Evolutionary conservation across 306 rosid species (phyloP), one percentile per base, ranked within the genome.

Genomic region (peach (Prunus persica)): DNA sequence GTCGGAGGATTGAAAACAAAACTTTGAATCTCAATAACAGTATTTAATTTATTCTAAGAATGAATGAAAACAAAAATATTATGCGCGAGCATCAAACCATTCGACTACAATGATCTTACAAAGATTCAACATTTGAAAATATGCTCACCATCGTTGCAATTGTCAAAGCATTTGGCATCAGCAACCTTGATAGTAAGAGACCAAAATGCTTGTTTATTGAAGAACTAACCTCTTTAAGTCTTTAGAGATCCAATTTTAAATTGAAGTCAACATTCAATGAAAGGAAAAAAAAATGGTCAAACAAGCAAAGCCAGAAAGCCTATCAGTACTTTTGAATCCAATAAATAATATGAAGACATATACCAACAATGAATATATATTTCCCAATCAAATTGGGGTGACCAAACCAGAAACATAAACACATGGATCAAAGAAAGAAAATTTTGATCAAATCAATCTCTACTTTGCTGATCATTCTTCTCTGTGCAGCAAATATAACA

Each of bases 1-100:
- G 93, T 90, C 14, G 91, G 81, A 43, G 97, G 97, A 3, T 71
- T 93, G 30, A 24, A 24, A 24, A 24, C 24, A 24, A 24, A 24
- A 24, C 24, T 24, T 24, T 24, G 24, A 24, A 24, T 24, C 24
- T 24, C 24, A 24, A 24, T 32, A 32, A 6, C 38, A 32, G 6
- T 32, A 32, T 32, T 32, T 32, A 6, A 32, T 32, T 32, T 32
- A 5, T 32, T 32, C 55, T 18, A 50, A 50, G 19, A 15, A 50
- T 14, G 6, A 15, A 50, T 12, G 6, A 50, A 50, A 13, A 50
- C n/a, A 54, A 54, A 19, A 54, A 54, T 54, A 54, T 2, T 50
- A 54, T 3, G 2, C 24, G 58, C 1, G 9, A n/a, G 9, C 22
- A 7, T 19, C 58, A 18, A 32, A 54, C 2, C 8, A 19, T 54